Conservation (phyloP, 148 eudicot species). For the Amaranthus palmeri region DNA sequence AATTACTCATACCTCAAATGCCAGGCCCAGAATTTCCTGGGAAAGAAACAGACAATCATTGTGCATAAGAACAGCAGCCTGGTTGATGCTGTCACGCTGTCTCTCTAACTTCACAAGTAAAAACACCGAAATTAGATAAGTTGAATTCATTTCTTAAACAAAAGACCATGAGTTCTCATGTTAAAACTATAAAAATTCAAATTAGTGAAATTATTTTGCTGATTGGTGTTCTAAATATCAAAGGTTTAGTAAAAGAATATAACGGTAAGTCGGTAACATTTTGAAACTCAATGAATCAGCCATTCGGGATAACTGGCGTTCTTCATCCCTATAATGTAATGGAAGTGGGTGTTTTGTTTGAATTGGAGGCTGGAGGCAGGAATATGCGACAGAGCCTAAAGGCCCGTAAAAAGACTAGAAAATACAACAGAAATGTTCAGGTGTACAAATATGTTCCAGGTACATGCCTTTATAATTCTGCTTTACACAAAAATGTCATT, state of each 20-base stretch:
- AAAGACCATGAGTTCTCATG: too few species aligned
- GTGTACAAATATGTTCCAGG: not conserved
- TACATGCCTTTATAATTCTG: not conserved
- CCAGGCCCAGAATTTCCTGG: slow-evolving; percentile 80
- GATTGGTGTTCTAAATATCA: not conserved
- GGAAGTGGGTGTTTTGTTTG: not conserved
- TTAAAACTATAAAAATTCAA: too few species aligned
- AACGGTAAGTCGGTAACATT: not conserved
- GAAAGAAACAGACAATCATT: slow-evolving; percentile 91
- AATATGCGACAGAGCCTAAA: not conserved
- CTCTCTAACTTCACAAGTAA: slow-evolving; percentile 75
- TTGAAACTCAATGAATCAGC: not conserved
- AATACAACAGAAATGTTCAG: too few species aligned
- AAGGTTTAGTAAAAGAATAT: not conserved
- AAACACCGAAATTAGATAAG: slow-evolving; percentile 18
- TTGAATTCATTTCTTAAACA: not conserved
- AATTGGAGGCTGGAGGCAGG: not conserved
- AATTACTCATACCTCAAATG: slow-evolving; percentile 64
- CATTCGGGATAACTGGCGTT: not conserved
- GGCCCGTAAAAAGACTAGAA: not conserved
- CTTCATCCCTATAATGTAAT: not conserved
- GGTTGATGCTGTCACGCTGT: slow-evolving; percentile 84
- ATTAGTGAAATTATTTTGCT: too few species aligned
- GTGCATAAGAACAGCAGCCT: slow-evolving; percentile 88
- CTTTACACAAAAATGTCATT: not conserved